phyloP scores from a whole-genome alignment of 2,329 filamentous ascomycete species.

The Geosmithia flava region DNA sequence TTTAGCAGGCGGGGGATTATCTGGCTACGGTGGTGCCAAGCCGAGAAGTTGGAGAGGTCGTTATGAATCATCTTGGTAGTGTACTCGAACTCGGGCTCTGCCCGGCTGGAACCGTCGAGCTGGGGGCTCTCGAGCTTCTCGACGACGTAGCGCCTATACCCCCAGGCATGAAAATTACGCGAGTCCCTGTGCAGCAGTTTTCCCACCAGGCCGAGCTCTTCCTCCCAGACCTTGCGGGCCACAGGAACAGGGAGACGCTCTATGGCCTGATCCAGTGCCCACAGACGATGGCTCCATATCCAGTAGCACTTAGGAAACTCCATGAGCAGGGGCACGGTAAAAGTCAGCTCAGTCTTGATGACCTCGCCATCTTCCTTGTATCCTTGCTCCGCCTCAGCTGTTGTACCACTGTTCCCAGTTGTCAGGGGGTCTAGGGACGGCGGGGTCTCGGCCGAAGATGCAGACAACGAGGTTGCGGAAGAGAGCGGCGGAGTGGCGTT shows the following conservation, averaged over 20 bases:
- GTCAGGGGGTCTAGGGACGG: constrained; percentile 30
- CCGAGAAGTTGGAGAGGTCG: constrained; percentile 93
- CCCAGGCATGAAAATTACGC: constrained; percentile 95
- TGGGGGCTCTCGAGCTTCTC: constrained; percentile 53
- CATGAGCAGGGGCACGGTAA: constrained; percentile 73
- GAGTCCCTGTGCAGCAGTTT: constrained; percentile 84
- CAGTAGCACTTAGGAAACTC: constrained; percentile 96
- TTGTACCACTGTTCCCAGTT: constrained; percentile 45
- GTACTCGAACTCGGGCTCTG: constrained; percentile 74
- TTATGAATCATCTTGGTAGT: constrained; percentile 75
- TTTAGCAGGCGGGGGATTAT: constrained; percentile 66
- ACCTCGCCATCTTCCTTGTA: constrained; percentile 25
- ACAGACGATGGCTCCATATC: constrained; percentile 95
- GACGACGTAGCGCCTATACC: constrained; percentile 73
- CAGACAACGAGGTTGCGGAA: constrained; percentile 46
- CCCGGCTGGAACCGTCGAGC: constrained; percentile 48
- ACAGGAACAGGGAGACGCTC: constrained; percentile 40
- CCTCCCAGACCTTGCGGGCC: constrained; percentile 63
- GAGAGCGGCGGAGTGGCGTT: constrained; percentile 47
- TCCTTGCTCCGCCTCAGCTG: constrained; percentile 16
- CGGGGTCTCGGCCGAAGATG: constrained; percentile 39
- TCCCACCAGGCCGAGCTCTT: constrained; percentile 68
- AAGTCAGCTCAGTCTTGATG: constrained; percentile 63
- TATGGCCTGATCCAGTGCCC: constrained; percentile 67
- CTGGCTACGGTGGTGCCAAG: constrained; percentile 85